phyloP scores from a whole-genome alignment of 2,329 filamentous ascomycete genomes.

The Venturia pyrina region DNA sequence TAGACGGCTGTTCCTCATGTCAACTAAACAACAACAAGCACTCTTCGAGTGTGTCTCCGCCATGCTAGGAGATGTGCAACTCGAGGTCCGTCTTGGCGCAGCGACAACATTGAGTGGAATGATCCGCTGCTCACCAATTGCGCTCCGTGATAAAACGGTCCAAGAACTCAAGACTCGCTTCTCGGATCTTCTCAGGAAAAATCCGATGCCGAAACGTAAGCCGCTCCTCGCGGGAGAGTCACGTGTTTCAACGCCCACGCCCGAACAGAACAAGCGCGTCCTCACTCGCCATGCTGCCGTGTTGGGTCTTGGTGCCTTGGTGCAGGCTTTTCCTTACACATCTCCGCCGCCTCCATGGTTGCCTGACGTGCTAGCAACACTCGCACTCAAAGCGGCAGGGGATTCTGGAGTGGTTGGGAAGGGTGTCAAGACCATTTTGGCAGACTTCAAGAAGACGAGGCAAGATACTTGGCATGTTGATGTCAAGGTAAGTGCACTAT shows the following conservation, averaged over 20 bases:
- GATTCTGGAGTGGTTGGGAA: constrained; percentile 91
- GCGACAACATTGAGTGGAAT: constrained; percentile 89
- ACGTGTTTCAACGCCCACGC: constrained; percentile 47
- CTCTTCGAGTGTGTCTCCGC: constrained; percentile 89
- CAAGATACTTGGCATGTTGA: constrained; percentile 98
- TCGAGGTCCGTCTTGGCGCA: constrained; percentile 91
- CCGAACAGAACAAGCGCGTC: constrained; percentile 65
- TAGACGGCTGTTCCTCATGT: constrained; percentile 82
- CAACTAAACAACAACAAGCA: constrained; percentile 60
- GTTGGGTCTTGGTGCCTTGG: constrained; percentile 76
- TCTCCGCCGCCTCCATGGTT: constrained; percentile 90
- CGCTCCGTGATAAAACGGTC: constrained; percentile 70
- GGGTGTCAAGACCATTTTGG: constrained; percentile 85
- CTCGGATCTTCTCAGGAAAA: constrained; percentile 63
- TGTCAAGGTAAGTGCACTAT: constrained; percentile 64
- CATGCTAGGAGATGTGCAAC: constrained; percentile 85
- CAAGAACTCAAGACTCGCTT: constrained; percentile 68
- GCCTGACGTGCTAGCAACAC: constrained; percentile 77
- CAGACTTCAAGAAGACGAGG: constrained; percentile 98
- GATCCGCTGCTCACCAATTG: constrained; percentile 86
- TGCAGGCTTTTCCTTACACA: constrained; percentile 93
- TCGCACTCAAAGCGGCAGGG: constrained; percentile 75
- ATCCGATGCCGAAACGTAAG: constrained; percentile 71
- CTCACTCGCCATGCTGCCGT: constrained; percentile 83
- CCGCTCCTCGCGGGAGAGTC: constrained; percentile 25